phyloP scores from a whole-genome alignment of 768 basidiomycete genomes.

The Naganishia friedmannii region DNA sequence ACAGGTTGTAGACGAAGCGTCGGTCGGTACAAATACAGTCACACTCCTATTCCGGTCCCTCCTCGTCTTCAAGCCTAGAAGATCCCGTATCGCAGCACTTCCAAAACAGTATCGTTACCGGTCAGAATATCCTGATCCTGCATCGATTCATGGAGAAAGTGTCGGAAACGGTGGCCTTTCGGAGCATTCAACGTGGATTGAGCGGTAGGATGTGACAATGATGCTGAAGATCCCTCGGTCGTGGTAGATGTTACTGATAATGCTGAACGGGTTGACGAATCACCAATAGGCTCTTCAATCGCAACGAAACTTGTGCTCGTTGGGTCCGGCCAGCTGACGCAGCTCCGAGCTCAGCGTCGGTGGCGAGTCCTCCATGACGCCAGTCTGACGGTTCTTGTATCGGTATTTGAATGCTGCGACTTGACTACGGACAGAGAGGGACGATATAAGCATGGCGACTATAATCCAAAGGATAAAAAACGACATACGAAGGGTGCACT shows the following conservation, averaged over 20 bases:
- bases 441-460: background rate
- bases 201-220: background rate
- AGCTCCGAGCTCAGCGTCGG: conserved; percentile 40
- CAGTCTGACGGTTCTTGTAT: conserved; percentile 44
- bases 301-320: conserved; percentile 15
- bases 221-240: background rate
- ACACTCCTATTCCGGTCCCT: background rate
- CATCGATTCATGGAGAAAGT: conserved; percentile 10
- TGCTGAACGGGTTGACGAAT: background rate
- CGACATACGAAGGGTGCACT: conserved; percentile 42
- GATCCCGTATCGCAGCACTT: conserved; percentile 14
- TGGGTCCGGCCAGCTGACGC: conserved; percentile 11
- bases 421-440: conserved; percentile 25
- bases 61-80: background rate
- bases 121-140: conserved; percentile 18
- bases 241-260: background rate
- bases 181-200: background rate
- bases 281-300: background rate
- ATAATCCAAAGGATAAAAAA: background rate
- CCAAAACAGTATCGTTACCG: conserved; percentile 1
- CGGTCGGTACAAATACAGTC: conserved; percentile 14
- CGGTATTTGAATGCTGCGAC: conserved; percentile 51
- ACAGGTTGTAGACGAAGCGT: background rate
- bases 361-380: conserved; percentile 46
- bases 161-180: conserved; percentile 8